Conservation (phyloP, 306 rosid species). For the Acmispon strigosus region DNA sequence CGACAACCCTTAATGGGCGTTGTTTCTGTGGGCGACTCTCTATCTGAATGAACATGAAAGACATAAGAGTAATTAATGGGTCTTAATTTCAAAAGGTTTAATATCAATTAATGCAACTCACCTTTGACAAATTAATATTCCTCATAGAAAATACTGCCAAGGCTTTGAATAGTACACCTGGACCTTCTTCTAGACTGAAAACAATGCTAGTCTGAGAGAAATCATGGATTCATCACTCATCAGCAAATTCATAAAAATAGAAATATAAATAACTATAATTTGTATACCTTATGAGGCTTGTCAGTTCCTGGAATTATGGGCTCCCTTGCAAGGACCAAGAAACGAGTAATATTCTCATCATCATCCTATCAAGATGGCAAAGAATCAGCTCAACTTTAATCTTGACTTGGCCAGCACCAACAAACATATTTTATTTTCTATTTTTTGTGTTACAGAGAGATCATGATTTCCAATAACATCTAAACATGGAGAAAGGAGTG, state of each 20-base stretch:
- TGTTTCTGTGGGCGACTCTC: slow-evolving; percentile 80
- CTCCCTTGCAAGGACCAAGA: slow-evolving; percentile 81
- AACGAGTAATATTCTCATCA: slow-evolving; percentile 66
- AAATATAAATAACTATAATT: neutral
- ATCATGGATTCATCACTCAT: slow-evolving; percentile 10
- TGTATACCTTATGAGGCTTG: slow-evolving; percentile 53
- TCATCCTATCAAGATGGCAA: slow-evolving; percentile 50
- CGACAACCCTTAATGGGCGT: slow-evolving; percentile 62
- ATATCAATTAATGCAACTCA: slow-evolving; percentile 13
- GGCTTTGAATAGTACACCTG: slow-evolving; percentile 85
- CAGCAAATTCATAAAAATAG: neutral
- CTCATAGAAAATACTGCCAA: slow-evolving; percentile 77
- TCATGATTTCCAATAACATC: neutral
- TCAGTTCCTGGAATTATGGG: slow-evolving; percentile 68
- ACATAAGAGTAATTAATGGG: neutral
- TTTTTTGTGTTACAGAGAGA: neutral
- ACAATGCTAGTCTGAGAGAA: slow-evolving; percentile 73
- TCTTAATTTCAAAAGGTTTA: neutral
- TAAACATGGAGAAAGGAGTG: neutral
- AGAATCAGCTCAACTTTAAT: slow-evolving; percentile 22
- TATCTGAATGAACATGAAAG: slow-evolving; percentile 51
- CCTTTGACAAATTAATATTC: slow-evolving; percentile 70
- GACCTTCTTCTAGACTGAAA: slow-evolving; percentile 82
- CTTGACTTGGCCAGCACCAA: neutral
- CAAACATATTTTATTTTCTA: neutral